Conservation (phyloP, 1,139 yeast genomes). For the Lodderomyces theae region DNA sequence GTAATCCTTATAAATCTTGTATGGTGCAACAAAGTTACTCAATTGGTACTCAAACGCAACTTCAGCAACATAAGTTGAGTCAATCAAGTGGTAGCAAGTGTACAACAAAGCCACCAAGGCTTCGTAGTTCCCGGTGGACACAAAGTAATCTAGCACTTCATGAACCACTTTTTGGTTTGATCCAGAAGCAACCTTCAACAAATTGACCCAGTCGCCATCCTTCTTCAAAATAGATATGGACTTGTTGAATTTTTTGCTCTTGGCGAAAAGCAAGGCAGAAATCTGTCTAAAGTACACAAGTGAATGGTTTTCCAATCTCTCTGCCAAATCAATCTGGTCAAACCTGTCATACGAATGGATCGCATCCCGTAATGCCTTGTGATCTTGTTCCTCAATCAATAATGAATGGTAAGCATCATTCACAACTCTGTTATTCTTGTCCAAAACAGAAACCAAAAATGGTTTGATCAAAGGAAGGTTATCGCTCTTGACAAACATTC, state of each 20-base stretch:
- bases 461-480: conserved; percentile 95
- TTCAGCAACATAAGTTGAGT: conserved; percentile 83
- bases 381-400: conserved; percentile 94
- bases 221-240: conserved; percentile 84
- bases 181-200: conserved; percentile 87
- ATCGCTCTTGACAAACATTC: conserved; percentile 92
- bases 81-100: conserved; percentile 77
- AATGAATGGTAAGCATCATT: conserved; percentile 94
- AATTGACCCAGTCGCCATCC: conserved; percentile 93
- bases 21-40: conserved; percentile 81
- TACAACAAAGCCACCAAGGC: conserved; percentile 89
- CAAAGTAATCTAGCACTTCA: conserved; percentile 86
- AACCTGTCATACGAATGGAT: conserved; percentile 89
- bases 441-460: conserved; percentile 86
- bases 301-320: conserved; percentile 87
- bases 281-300: conserved; percentile 91
- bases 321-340: conserved; percentile 89
- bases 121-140: conserved; percentile 95
- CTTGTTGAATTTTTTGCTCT: conserved; percentile 90
- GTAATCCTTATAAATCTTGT: conserved; percentile 74
- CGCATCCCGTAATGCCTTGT: conserved; percentile 81
- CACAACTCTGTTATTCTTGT: conserved; percentile 85
- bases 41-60: conserved; percentile 87
- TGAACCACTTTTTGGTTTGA: conserved; percentile 82
- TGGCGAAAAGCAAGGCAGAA: conserved; percentile 90